A percentile compares a stretch with the other conserved stretches of the same genome.
phyloP scores from a whole-genome alignment of 2,329 filamentous ascomycete species.

The Ophiostoma montium region DNA sequence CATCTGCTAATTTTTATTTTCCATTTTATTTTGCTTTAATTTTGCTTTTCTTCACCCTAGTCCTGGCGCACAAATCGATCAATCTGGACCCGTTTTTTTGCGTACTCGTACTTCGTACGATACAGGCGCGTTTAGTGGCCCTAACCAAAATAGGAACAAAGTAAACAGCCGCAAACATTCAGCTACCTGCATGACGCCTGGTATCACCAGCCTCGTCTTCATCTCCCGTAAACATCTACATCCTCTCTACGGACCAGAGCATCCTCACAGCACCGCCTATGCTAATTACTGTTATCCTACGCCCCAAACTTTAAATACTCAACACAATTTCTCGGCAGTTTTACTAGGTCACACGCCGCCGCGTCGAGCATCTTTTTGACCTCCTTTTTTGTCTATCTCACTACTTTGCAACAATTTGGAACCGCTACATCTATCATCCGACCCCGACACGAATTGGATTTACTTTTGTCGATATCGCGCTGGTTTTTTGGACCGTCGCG shows the following conservation, averaged over 20 bases:
- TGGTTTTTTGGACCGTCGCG: too few species aligned
- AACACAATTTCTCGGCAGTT: not conserved
- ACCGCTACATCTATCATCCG: too few species aligned
- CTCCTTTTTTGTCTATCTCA: too few species aligned
- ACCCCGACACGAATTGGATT: too few species aligned
- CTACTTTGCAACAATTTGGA: too few species aligned
- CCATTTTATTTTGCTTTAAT: not conserved
- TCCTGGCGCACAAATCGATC: not conserved
- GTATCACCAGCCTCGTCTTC: not conserved
- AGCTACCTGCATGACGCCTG: not conserved
- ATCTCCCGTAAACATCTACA: not conserved
- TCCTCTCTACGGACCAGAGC: not conserved
- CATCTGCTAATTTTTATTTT: not conserved
- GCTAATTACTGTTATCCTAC: not conserved
- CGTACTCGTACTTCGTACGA: not conserved
- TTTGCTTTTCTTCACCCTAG: not conserved
- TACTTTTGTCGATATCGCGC: too few species aligned
- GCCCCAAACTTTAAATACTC: not conserved
- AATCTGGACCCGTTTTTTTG: not conserved
- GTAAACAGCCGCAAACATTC: conserved; percentile 6
- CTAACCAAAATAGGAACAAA: conserved; percentile 6
- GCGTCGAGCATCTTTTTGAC: not conserved
- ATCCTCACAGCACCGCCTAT: not conserved
- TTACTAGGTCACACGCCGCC: not conserved
- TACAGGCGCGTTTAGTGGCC: not conserved